These are phyloP conservation scores for Fusarium sp. DNA, from an alignment of 2,329 filamentous ascomycete genomes.

Conservation along the genomic window DNA sequence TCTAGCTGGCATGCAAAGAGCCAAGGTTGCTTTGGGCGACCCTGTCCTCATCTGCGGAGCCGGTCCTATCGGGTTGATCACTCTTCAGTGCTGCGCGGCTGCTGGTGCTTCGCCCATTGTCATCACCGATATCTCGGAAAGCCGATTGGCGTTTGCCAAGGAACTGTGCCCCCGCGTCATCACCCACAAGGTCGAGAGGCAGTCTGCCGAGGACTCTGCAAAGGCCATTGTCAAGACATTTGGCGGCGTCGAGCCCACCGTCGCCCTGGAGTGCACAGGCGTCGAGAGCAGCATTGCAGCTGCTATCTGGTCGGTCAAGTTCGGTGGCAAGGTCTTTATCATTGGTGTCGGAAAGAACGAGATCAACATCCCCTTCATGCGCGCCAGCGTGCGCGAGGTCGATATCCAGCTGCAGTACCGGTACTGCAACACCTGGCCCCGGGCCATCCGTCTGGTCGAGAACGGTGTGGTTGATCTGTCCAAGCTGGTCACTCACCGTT, in stretches of 20 bases:
- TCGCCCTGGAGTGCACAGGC: conserved; percentile 94
- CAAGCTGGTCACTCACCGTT: conserved; percentile 90
- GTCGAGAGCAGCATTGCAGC: conserved; percentile 90
- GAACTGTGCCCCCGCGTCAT: conserved; percentile 83
- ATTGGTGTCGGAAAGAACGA: conserved; percentile 97
- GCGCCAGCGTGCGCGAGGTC: conserved; percentile 89
- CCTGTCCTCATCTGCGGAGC: conserved; percentile 92
- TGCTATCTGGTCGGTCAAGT: conserved; percentile 92
- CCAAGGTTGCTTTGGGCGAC: conserved; percentile 86
- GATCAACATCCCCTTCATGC: conserved; percentile 97
- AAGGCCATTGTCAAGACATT: conserved; percentile 77
- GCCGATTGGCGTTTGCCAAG: conserved; percentile 87
- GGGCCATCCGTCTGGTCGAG: conserved; percentile 89
- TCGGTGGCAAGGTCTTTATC: conserved; percentile 97
- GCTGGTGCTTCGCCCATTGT: conserved; percentile 92
- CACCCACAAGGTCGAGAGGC: conserved; percentile 83
- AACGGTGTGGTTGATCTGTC: conserved; percentile 87
- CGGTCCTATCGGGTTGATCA: conserved; percentile 93
- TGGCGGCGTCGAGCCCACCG: conserved; percentile 83
- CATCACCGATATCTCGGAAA: conserved; percentile 95
- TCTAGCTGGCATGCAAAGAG: conserved; percentile 88
- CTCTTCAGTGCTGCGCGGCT: conserved; percentile 85
- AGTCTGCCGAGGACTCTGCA: conserved; percentile 80
- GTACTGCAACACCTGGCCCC: conserved; percentile 96
- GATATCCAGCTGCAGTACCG: conserved; percentile 98